These are phyloP conservation scores for Fraxinus ornus DNA, from an alignment of 305 asterid species.

Conservation along the genomic window DNA sequence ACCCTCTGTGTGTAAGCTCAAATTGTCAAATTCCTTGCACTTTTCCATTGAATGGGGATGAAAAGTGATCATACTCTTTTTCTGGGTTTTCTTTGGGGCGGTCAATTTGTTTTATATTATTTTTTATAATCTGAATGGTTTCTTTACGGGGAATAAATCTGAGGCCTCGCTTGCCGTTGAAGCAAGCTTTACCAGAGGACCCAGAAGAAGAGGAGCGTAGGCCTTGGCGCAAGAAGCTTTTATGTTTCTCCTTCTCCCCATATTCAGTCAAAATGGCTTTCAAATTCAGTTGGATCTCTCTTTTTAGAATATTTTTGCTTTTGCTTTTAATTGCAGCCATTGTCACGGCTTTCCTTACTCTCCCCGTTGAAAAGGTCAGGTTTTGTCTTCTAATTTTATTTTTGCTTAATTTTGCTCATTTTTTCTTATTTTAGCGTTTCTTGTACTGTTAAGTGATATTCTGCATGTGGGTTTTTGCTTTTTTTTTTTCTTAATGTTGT, in stretches of 20 bases:
- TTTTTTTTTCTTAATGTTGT: background rate
- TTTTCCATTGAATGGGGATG: background rate
- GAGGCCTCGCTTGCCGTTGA: conserved; percentile 41
- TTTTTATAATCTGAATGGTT: background rate
- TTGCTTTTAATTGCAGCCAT: conserved; percentile 39
- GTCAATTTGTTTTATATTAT: background rate
- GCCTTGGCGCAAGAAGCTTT: conserved; percentile 46
- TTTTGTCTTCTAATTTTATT: background rate
- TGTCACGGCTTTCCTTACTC: conserved; percentile 42
- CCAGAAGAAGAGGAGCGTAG: conserved; percentile 40
- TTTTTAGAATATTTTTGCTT: conserved; percentile 34
- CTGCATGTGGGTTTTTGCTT: background rate
- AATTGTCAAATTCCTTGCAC: background rate
- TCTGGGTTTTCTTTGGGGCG: background rate
- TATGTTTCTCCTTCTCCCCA: conserved; percentile 6
- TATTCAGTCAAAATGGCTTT: conserved; percentile 29
- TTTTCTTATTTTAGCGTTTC: background rate
- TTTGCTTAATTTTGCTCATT: background rate
- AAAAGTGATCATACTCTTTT: background rate
- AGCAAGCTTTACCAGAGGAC: conserved; percentile 33
- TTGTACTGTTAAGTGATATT: background rate
- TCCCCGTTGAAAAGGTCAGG: conserved; percentile 46
- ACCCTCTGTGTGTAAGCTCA: background rate
- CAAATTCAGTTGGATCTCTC: conserved; percentile 37
- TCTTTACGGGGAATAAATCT: conserved; percentile 36